A percentile compares a stretch with the other conserved stretches of the same genome.
These are phyloP conservation scores for Globisporangium mamillatum DNA, from an alignment of 352 stramenopile species.

Conservation along the genomic window DNA sequence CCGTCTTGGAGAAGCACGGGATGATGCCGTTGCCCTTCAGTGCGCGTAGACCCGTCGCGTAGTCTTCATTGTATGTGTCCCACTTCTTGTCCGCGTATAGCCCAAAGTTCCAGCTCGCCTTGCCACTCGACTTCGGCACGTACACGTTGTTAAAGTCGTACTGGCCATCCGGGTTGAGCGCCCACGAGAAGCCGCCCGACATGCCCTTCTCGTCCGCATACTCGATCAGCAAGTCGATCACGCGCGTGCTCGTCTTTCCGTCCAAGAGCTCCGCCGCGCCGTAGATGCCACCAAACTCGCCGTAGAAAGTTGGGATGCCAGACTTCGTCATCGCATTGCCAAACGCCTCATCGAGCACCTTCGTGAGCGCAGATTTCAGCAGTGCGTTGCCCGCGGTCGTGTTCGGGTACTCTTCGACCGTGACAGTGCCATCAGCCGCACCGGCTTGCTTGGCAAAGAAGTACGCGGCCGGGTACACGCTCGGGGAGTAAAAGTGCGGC, in stretches of 20 bases:
- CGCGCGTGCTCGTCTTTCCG: conserved; percentile 64
- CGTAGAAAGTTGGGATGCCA: conserved; percentile 66
- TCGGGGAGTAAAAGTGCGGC: conserved; percentile 82
- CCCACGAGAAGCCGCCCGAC: conserved; percentile 77
- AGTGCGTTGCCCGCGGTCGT: conserved; percentile 54
- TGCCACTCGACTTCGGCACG: conserved; percentile 33
- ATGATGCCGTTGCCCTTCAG: conserved; percentile 76
- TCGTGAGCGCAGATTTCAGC: conserved; percentile 50
- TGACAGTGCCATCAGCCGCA: conserved; percentile 29
- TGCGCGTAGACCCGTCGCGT: conserved; percentile 49
- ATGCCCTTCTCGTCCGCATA: conserved; percentile 67
- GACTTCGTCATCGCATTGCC: conserved; percentile 46
- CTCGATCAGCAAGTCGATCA: conserved; percentile 70
- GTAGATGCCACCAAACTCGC: conserved; percentile 84
- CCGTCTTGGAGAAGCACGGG: conserved; percentile 56
- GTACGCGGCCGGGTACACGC: conserved; percentile 69
- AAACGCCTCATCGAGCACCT: conserved; percentile 67
- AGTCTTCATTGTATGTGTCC: conserved; percentile 71
- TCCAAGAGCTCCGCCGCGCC: conserved; percentile 45
- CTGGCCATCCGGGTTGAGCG: conserved; percentile 68
- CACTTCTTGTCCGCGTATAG: conserved; percentile 70
- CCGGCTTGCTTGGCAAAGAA: conserved; percentile 67
- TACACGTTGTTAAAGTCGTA: conserved; percentile 82
- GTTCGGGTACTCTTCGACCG: conserved; percentile 61
- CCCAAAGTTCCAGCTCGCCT: conserved; percentile 56